Base-by-base conservation (phyloP, 2,329 filamentous ascomycete species). In the Mariannaea elegans region DNA sequence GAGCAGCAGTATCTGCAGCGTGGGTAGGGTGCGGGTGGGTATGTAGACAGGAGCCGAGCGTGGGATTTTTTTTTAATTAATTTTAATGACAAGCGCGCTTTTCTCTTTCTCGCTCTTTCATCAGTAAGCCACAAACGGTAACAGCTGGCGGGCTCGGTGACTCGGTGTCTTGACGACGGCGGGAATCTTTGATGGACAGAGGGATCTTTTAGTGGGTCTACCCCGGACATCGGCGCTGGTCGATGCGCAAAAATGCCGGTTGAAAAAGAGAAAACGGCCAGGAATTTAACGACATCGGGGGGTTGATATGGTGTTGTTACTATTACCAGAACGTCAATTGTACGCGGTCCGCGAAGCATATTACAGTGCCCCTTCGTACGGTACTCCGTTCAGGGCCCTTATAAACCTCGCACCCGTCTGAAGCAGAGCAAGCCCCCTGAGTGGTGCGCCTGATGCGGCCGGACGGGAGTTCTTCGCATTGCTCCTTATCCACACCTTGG, bases 161-260 rank as follows among this genome's bases (percentile, higher is more conserved):
- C 36, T 41, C 34, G 46, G 18, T 36, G 48, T 16, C 45, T 34
- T 23, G 53, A 50, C 16, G 19, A 23, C n/a, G 9, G 50, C 13
- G 13, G 16, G 50, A 31, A 21, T 36, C 32, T 27, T 27, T 27
- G 6, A 27, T 9, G 24, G 9, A 27, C 24, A 16, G 32, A 44
- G 31, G 16, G 47, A 49, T 58, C 51, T 36, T 58, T 44, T 59
- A 58, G 68, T 68, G 68, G 68, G 57, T 60, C 60, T 71, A 71
- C 68, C 68, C 68, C 68, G 68, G 68, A 71, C 68, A 71, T 68
- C 68, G 68, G 68, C 65, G 65, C 47, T 57, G 57, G 34, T 52
- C 56, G 48, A 29, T 29, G 47, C 39, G 29, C 47, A 46, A 45
- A 32, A 42, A n/a, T n/a, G n/a, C n/a, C n/a, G n/a, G n/a, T n/a